Percentiles rank a stretch among this genome's conserved stretches.
phyloP scores from a whole-genome alignment of 73 alveolate species.

The Urostyla sp. region DNA sequence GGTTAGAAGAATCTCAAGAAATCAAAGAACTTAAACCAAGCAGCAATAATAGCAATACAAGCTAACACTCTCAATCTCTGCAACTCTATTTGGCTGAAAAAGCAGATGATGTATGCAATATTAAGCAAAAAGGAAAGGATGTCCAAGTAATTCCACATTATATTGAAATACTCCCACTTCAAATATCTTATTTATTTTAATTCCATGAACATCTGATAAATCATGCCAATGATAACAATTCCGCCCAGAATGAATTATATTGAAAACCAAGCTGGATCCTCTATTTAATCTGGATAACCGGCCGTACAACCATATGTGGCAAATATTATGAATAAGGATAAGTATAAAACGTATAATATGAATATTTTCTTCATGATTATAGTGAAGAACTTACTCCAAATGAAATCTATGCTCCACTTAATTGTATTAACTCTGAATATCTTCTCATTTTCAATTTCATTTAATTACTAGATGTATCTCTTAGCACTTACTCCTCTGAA shows the following conservation, averaged over 20 bases:
- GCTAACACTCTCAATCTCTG: constrained; percentile 25
- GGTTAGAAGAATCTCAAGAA: constrained; percentile 48
- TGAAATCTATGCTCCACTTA: background rate
- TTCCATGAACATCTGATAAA: constrained; percentile 37
- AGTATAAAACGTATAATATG: constrained; percentile 5
- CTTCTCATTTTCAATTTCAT: constrained; percentile 21
- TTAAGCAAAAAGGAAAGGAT: constrained; percentile 46
- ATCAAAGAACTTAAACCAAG: constrained; percentile 53
- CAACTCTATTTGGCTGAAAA: background rate
- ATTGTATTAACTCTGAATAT: constrained; percentile 39
- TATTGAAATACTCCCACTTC: constrained; percentile 25
- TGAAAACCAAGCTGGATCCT: background rate
- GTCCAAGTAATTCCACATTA: constrained; percentile 63
- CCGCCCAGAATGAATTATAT: too few relatives aligned
- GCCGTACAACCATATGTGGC: background rate
- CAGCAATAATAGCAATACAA: constrained; percentile 46
- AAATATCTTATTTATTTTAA: background rate
- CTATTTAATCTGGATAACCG: background rate
- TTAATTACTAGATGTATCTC: constrained; percentile 20
- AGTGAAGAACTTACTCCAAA: constrained; percentile 28
- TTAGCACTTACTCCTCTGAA: constrained; percentile 40
- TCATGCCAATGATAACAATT: too few relatives aligned
- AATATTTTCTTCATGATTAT: constrained; percentile 29
- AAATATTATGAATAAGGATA: constrained; percentile 6
- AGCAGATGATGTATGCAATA: background rate